Evolutionary conservation across 495 filamentous ascomycete species (phyloP).

Genomic region (Cryomyces antarcticus): DNA sequence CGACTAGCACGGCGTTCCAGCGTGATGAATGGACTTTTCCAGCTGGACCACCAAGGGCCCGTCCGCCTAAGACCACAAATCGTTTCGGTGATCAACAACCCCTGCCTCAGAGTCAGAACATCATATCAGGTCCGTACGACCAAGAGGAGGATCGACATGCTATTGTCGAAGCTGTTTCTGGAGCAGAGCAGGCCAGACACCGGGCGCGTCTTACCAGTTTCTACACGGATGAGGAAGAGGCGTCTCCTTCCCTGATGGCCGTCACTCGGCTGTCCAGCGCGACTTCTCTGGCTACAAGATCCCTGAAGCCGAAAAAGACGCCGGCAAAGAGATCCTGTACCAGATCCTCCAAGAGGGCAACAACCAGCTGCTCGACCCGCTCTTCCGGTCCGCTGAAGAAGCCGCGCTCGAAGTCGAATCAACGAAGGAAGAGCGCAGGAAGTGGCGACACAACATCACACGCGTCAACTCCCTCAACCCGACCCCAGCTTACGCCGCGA

Average conservation of each 20-base stretch:
- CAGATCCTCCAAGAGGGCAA: conserved; percentile 77
- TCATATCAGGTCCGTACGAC: too few relatives aligned
- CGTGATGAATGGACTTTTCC: too few relatives aligned
- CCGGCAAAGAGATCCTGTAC: conserved; percentile 74
- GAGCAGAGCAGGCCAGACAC: too few relatives aligned
- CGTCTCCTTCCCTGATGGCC: conserved; percentile 38
- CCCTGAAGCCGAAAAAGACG: conserved; percentile 59
- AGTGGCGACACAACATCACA: conserved; percentile 13
- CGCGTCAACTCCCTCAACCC: too few relatives aligned
- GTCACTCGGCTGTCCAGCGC: conserved; percentile 3
- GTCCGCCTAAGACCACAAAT: too few relatives aligned
- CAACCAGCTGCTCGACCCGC: conserved; percentile 70
- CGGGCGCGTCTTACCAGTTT: conserved; percentile 25
- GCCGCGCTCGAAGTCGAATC: conserved; percentile 45
- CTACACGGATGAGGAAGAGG: conserved; percentile 67
- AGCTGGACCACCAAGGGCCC: too few relatives aligned
- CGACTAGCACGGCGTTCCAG: too few relatives aligned
- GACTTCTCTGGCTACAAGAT: conserved; percentile 34
- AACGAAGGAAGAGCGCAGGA: conserved; percentile 39
- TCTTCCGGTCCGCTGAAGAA: conserved; percentile 70
- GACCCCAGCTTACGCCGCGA: too few relatives aligned
- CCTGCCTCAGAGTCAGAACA: too few relatives aligned
- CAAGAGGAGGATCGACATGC: too few relatives aligned
- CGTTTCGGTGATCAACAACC: conserved; percentile 12
- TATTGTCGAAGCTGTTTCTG: too few relatives aligned